Base-by-base conservation (phyloP, 1,284 basidiomycete genomes). In the Leccinum holopus region DNA sequence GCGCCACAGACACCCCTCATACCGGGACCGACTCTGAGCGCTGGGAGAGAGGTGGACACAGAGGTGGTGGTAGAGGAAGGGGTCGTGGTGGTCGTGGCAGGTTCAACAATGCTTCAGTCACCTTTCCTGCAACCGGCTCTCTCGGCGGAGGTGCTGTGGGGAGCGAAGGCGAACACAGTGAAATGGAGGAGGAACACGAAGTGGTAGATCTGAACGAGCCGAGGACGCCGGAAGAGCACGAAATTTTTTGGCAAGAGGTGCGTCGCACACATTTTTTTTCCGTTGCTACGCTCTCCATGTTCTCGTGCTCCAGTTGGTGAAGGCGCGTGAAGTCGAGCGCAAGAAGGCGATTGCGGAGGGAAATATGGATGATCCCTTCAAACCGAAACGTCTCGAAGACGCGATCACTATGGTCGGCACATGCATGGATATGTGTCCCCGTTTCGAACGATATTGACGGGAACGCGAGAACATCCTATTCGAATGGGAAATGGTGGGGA, bases 341-440 rank as follows among this genome's bases (percentile, higher is more conserved):
- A 87, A 87, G 68, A 82, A 76, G 44, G 92, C 91, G n/a, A 94
- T 97, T 63, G 81, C 86, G 3, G 85, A 90, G 35, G 94, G 95
- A 5, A 87, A 92, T 69, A 94, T 97, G 82, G 92, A 93, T 62
- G 92, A 95, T 21, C 21, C 21, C 21, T 21, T 21, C 75, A 85
- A 30, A 33, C 85, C 91, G 4, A 92, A 90, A 66, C 83, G 90
- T 28, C 82, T 98, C 7, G 90, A 91, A 64, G 90, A 95, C 64
- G 95, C 97, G 3, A 92, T 95, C 60, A 91, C 90, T 35, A 88
- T 98, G 70, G 84, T 92, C 12, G 97, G 97, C 18, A 96, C 93
- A 1, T 98, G 97, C 72, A 79, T 83, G 77, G 90, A 92, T 66
- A 98, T 98, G 95, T 98, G 97, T 75, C 93, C 95, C 5, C 88